Evolutionary conservation across 2,329 filamentous ascomycete genomes (phyloP).

Genomic region (Elsinoe perseae): DNA sequence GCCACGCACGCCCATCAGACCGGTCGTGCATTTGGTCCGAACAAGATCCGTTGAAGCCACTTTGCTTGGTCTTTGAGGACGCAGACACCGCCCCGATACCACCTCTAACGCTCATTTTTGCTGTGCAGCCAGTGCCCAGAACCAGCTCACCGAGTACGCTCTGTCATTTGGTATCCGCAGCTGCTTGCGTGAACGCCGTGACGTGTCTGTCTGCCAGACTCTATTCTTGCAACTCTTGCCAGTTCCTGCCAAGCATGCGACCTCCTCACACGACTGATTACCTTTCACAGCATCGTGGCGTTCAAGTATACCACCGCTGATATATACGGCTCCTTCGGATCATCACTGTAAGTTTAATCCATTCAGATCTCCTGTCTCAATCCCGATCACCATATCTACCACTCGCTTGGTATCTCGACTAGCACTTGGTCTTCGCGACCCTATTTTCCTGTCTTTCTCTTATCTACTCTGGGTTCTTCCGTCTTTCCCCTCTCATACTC

Average conservation of each 20-base stretch:
- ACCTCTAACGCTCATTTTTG: background rate
- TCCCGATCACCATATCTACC: background rate
- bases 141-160: background rate
- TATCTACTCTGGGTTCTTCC: background rate
- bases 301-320: background rate
- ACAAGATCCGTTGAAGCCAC: background rate
- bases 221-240: conserved; percentile 3
- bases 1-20: background rate
- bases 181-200: conserved; percentile 12
- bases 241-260: background rate
- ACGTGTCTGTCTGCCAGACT: conserved; percentile 1
- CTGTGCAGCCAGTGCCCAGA: background rate
- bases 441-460: background rate
- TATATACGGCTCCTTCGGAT: background rate
- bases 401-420: background rate
- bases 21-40: background rate
- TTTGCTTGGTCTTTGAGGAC: background rate
- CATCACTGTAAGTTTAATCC: background rate
- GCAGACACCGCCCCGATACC: conserved; percentile 10
- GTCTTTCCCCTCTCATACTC: background rate
- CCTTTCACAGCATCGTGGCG: background rate
- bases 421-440: background rate
- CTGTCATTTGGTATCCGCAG: conserved; percentile 6
- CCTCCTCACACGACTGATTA: conserved; percentile 5
- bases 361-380: background rate